Evolutionary conservation across 768 basidiomycete species (phyloP), one percentile per base, ranked within the genome.

Genomic region (Asterophora lycoperdoides): DNA sequence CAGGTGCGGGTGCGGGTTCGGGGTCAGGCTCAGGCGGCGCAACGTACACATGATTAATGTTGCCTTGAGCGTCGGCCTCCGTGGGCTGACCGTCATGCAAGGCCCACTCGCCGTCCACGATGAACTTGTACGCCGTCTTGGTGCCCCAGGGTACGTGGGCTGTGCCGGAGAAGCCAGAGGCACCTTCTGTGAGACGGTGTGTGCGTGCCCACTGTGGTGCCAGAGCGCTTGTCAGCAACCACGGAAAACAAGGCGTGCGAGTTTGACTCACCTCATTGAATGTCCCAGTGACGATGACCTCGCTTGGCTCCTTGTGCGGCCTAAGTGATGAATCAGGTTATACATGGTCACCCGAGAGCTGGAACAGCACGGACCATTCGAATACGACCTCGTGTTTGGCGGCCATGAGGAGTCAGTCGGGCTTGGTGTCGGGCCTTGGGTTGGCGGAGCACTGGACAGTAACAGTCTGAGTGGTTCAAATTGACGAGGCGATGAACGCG

Each of bases 71-170:
- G 57, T 90, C 87, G 1, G 66, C 60, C 64, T 87, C 85, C 44
- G 78, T 80, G 5, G 83, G 80, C 48, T 73, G 72, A 51, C 74
- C 72, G 30, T 75, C 71, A 40, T 73, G 72, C 40, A 74, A 71
- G 41, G 69, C 57, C 88, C 86, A 91, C 51, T 65, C 58, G 30
- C 81, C 83, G 61, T 92, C 89, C 45, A 91, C 87, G 61, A 90
- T 71, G 61, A 81, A 92, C 66, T 92, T 92, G 79, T 86, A 92
- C 6, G 69, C 59, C 48, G 87, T 68, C 58, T 80, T 84, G 42
- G 77, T 61, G 40, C 72, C 78, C 78, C 78, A 88, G 1, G 84
- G 83, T 26, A 89, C 68, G 41, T 66, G 60, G 18, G 78, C 68
- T 4, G 65, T 71, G 17, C 74, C 80, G 45, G 71, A 68, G 64